These are phyloP conservation scores for Triangularia verruculosa DNA, from an alignment of 2,329 filamentous ascomycete species.

Conservation along the genomic window DNA sequence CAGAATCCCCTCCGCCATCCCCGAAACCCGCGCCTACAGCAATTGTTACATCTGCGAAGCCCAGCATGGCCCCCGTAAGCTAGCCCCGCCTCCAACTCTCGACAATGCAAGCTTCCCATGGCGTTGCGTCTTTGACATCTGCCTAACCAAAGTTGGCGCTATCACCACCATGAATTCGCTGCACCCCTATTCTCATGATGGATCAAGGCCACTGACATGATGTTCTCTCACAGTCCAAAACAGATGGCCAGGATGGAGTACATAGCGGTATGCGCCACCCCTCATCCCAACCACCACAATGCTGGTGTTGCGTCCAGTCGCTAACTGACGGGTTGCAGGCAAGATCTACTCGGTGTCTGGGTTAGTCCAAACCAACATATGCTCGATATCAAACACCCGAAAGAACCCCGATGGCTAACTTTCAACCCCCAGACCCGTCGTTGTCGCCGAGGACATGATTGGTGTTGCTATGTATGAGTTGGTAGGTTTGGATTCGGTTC, in stretches of 20 bases:
- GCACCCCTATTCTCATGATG: not conserved
- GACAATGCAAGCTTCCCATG: not conserved
- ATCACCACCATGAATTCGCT: not conserved
- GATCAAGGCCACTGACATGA: not conserved
- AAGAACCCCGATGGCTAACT: conserved; percentile 34
- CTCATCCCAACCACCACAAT: not conserved
- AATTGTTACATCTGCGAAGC: conserved; percentile 23
- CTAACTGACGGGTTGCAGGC: conserved; percentile 40
- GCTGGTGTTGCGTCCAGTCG: not conserved
- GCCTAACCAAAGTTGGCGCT: conserved; percentile 8
- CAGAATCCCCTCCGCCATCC: conserved; percentile 32
- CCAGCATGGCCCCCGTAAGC: conserved; percentile 58
- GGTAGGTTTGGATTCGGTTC: conserved; percentile 47
- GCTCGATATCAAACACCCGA: conserved; percentile 14
- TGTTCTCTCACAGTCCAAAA: conserved; percentile 23
- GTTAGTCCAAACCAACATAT: conserved; percentile 40
- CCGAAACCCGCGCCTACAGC: conserved; percentile 25
- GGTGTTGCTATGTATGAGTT: conserved; percentile 99
- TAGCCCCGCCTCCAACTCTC: conserved; percentile 18
- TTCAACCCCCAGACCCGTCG: conserved; percentile 65
- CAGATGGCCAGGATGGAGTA: conserved; percentile 37
- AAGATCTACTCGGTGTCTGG: conserved; percentile 63
- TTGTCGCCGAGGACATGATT: conserved; percentile 97
- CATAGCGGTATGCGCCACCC: conserved; percentile 38
- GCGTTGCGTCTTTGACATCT: conserved; percentile 1